Conservation (phyloP, 805 yeast genomes). For the Sporopachydermia quercuum region DNA sequence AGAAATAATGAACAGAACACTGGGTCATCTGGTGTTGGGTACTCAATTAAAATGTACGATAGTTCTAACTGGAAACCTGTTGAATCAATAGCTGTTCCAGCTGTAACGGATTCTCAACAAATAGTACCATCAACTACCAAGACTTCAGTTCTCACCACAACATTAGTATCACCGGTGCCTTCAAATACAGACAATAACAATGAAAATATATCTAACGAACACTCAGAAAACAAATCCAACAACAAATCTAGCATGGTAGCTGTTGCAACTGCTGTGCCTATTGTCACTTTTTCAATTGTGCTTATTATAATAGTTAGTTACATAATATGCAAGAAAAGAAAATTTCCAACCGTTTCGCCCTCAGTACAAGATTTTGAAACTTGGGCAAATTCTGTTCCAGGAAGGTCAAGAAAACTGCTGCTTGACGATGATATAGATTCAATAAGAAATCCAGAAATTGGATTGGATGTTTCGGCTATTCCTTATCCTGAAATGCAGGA, state of each 20-base stretch:
- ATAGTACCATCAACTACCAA: neutral
- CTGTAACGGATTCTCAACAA: neutral
- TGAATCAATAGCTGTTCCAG: neutral
- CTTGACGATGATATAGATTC: neutral
- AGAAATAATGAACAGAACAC: neutral
- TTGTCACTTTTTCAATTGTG: neutral
- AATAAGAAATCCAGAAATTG: neutral
- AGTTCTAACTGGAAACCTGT: neutral
- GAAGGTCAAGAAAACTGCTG: neutral
- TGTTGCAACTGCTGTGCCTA: neutral
- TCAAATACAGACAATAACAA: neutral
- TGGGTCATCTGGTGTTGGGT: neutral
- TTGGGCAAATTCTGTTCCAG: neutral
- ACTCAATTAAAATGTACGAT: slow-evolving; percentile 1
- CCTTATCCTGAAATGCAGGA: neutral
- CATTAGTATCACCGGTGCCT: too few relatives aligned
- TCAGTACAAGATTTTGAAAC: neutral
- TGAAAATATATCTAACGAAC: neutral
- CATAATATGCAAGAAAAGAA: neutral
- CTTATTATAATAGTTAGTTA: neutral
- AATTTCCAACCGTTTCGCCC: neutral
- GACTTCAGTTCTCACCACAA: neutral
- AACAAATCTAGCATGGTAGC: too few relatives aligned
- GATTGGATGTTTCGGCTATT: neutral
- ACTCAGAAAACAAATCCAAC: neutral